phyloP scores from a whole-genome alignment of 257 asterid species.

The Schizonepeta tenuifolia region DNA sequence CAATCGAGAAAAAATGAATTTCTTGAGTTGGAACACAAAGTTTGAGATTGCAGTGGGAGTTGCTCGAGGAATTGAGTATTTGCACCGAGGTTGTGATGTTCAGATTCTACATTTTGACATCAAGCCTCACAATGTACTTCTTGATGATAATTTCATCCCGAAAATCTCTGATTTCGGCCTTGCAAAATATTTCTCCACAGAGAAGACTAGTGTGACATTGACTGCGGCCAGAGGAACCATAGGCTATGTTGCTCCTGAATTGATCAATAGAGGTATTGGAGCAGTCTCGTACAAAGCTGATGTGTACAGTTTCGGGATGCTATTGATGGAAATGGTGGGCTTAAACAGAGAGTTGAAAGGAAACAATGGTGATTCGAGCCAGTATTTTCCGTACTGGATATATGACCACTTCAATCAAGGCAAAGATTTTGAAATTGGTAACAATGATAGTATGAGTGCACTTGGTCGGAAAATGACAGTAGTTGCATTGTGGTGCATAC shows the following conservation, averaged over 20 bases:
- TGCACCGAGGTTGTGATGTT: neutral
- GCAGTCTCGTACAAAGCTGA: too few relatives aligned
- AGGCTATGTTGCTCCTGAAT: too few relatives aligned
- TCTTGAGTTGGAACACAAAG: neutral
- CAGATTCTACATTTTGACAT: neutral
- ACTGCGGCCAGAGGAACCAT: neutral
- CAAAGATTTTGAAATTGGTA: neutral
- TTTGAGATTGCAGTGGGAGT: neutral
- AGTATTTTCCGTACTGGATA: too few relatives aligned
- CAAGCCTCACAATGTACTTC: neutral
- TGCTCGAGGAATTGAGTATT: neutral
- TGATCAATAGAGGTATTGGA: too few relatives aligned
- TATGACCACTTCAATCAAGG: neutral
- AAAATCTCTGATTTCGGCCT: neutral
- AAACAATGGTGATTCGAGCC: too few relatives aligned
- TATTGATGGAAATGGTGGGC: too few relatives aligned
- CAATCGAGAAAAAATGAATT: neutral
- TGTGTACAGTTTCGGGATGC: too few relatives aligned
- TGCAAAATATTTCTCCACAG: neutral
- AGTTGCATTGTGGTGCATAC: constrained; percentile 30
- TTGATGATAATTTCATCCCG: neutral
- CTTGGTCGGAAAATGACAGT: constrained; percentile 31
- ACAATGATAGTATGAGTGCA: neutral
- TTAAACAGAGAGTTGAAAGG: too few relatives aligned
- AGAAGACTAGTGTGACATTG: neutral